Evolutionary conservation across 2,329 filamentous ascomycete species (phyloP), one percentile per base, ranked within the genome.

Genomic region (Ramularia endophylla): DNA sequence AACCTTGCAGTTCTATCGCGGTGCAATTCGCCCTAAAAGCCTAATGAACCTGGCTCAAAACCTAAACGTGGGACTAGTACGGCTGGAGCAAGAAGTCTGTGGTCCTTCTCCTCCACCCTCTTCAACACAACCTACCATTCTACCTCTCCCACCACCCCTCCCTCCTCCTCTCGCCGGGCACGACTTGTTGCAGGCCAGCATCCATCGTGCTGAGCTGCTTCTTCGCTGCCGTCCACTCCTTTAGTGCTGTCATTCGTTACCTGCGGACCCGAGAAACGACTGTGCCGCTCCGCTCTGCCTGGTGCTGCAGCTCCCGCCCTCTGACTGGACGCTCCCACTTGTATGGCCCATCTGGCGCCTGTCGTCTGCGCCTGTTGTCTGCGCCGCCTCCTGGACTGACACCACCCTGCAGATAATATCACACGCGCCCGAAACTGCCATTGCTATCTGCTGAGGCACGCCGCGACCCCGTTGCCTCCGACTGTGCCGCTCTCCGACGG

Each of bases 181-280:
- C 39, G 31, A 27, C 38, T 29, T 41, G 18, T 38, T 41, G 18
- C 42, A 40, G 41, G 17, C 28, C 30, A 40, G 40, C 40, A 43
- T 29, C 13, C 43, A 35, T 33, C 40, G 30, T 33, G 28, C 16
- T 38, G 43, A 41, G 40, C 36, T 38, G 41, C 43, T 18, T 25
- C 35, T 34, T 46, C 41, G 40, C 37, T 46, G 48, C 46, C 48
- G 48, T 51, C 48, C 48, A 38, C 41, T 51, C 48, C 30, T 51
- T 51, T 41, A 28, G 30, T 40, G 37, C 41, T 38, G 36, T 44
- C 41, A 12, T 45, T 47, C 46, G 17, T 48, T 46, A 41, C n/a
- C n/a, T n/a, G n/a, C n/a, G n/a, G 16, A 17, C 27, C 18, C 25
- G 22, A 13, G 16, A 27, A 13, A 30, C 31, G 38, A 36, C 35